A percentile compares a stretch with the other conserved stretches of the same genome.
These are phyloP conservation scores for Polygonum aviculare DNA, from an alignment of 148 eudicot genomes.

Conservation along the genomic window DNA sequence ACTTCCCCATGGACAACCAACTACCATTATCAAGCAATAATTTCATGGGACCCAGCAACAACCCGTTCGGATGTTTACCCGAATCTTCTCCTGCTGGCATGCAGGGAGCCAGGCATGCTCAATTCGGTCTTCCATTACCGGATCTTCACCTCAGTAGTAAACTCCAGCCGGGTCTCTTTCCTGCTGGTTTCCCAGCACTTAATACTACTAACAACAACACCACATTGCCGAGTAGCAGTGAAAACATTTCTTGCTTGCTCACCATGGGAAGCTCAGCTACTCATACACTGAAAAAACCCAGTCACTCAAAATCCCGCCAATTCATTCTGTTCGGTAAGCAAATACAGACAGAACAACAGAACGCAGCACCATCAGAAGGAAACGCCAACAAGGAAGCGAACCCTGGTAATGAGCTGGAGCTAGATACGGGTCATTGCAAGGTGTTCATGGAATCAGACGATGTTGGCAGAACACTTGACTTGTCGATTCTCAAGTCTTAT, in stretches of 20 bases:
- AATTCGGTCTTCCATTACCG: conserved; percentile 60
- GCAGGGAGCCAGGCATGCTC: conserved; percentile 99
- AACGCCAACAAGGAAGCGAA: conserved; percentile 37
- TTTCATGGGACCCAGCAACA: conserved; percentile 35
- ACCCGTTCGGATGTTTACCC: conserved; percentile 47
- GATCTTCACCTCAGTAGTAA: conserved; percentile 57
- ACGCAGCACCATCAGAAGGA: conserved; percentile 51
- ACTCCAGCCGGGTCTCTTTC: conserved; percentile 45
- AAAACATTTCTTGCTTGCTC: conserved; percentile 61
- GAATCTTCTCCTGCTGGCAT: conserved; percentile 89
- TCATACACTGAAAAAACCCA: conserved; percentile 28
- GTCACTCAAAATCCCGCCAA: conserved; percentile 31
- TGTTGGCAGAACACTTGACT: conserved; percentile 60
- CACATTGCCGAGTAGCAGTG: conserved; percentile 22
- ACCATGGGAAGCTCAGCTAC: conserved; percentile 54
- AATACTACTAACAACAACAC: conserved; percentile 18
- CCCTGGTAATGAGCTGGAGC: conserved; percentile 39
- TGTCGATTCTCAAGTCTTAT: conserved; percentile 47
- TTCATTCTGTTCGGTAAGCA: conserved; percentile 77
- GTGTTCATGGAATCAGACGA: conserved; percentile 62
- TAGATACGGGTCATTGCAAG: conserved; percentile 53
- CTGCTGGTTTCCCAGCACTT: conserved; percentile 37
- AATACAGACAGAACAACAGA: conserved; percentile 64
- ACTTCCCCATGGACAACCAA: conserved; percentile 54
- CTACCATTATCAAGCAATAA: conserved; percentile 50